Evolutionary conservation across 257 asterid species (phyloP), one percentile per base, ranked within the genome.

Genomic region (Solanum dulcamara): DNA sequence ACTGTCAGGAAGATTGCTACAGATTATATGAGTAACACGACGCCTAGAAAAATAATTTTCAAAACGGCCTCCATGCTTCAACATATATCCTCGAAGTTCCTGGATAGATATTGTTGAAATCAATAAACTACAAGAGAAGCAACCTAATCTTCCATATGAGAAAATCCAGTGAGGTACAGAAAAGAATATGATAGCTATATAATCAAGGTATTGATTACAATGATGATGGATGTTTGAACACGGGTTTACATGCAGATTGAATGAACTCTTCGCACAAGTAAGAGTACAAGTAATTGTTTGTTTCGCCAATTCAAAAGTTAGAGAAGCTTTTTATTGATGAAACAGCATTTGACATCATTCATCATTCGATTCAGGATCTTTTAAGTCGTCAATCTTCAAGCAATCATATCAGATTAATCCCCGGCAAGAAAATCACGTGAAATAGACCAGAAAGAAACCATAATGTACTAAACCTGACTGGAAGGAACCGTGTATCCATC

Each of bases 401-500:
- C 22, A n/a, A 30, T 33, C 67, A 32, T 66, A 67, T 8, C 14
- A 42, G 18, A 75, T 44, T 42, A 48, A 40, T 46, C 3, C 33
- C 59, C 28, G 2, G 12, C 55, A n/a, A 10, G 30, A 44, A 62
- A 62, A 13, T 83, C 57, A 62, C 8, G 37, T 38, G 42, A 68
- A 64, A 37, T 33, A 7, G 40, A 46, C 80, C 33, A 28, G 15
- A 66, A 83, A 26, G 68, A 66, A 67, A 83, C 85, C 81, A 15
- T 32, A 35, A 38, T 46, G 38, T 66, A 28, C 60, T 46, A 35
- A 86, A 96, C 99, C 99, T 96, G 99, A 88, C 93, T 94, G 37
- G 99, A 93, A 51, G 99, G 99, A 86, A 94, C 90, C 12, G 99
- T 96, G 86, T 95, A 96, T 88, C 99, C 99, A 91, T 96, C 99